Base-by-base conservation (phyloP, 2,329 filamentous ascomycete species). In the Ascosphaera aggregata region DNA sequence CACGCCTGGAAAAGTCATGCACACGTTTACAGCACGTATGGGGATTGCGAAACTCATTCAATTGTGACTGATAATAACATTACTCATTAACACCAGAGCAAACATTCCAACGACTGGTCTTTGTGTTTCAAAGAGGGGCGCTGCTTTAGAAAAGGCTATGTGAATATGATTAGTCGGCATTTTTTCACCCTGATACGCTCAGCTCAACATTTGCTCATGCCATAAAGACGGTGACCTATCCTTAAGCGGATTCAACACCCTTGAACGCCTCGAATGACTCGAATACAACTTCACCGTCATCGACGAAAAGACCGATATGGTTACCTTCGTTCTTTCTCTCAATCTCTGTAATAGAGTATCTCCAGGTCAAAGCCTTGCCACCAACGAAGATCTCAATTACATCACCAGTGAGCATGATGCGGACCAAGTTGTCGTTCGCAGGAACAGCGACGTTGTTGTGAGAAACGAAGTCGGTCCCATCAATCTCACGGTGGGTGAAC, bases 381-480 rank as follows among this genome's bases (percentile, higher is more conserved):
- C 36, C 36, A 15, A 24, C 15, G 36, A 38, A 38, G 36, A 38
- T 5, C 36, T 38, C 36, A 15, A 38, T 18, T 9, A 24, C 19
- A 9, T 38, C 17, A 17, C 15, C 36, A 24, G 19, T 5, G 11
- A 38, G 20, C 7, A 35, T 15, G n/a, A 38, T 7, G 16, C 17
- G 17, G 17, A 7, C 17, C 9, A 31, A 9, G 9, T 5, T 18
- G 7, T 38, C 36, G 36, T 15, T 17, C 8, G 30, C 36, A 5
- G 30, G 7, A 15, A 38, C 19, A 17, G 36, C 7, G 7, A 55
- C 45, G 27, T 43, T 42, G 7, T 53, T 50, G 38, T 56, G 54
- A 9, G 54, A 50, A 1, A 54, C 50, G 2, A 57, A 43, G 18
- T 57, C 54, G 7, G 54, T 54, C 0, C 54, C 54, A 36, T 57